Evolutionary conservation across 2,329 filamentous ascomycete species (phyloP), one percentile per base, ranked within the genome.

Genomic region (Aspergillus quadricinctus): DNA sequence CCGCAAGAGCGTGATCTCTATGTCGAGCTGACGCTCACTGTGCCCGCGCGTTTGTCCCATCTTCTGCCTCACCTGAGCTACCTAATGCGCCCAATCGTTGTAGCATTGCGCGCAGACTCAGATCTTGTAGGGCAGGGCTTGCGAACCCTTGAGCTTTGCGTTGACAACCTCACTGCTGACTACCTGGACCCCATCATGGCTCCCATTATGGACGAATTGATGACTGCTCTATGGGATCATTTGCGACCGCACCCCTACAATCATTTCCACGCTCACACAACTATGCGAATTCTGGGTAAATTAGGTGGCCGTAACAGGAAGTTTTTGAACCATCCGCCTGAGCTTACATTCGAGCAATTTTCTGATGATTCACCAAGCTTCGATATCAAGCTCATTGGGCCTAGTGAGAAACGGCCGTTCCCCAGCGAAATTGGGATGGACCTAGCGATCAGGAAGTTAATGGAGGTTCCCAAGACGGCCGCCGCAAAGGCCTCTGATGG

Each of bases 151-250:
- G 94, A 99, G 69, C 83, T 99, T 1, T 99, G 94, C 67, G 94
- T 99, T 19, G 94, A 99, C 61, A 99, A 99, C 65, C 82, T 99
- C 0, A 99, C 95, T 0, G 93, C 94, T 0, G 94, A 99, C 68
- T 99, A 99, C 69, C 79, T 99, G 14, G 94, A 99, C 66, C 95
- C 94, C 0, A 97, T 99, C 66, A 99, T 99, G 93, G 91, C 93
- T 2, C 95, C 94, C 0, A 95, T 97, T 27, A 97, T 99, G 73
- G 93, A 99, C 66, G 94, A 99, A 69, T 80, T 99, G 48, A 99
- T 99, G 94, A 94, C 92, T 49, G 93, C 93, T 1, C 81, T 99
- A 1, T 99, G 96, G 81, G 92, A 97, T 61, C 95, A 99, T 72
- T 81, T 99, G 45, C 89, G 89, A 66, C 95, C 94, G 7, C 88